Evolutionary conservation across 108 stramenopile genomes (phyloP).

Genomic region (Skeletonema potamos): DNA sequence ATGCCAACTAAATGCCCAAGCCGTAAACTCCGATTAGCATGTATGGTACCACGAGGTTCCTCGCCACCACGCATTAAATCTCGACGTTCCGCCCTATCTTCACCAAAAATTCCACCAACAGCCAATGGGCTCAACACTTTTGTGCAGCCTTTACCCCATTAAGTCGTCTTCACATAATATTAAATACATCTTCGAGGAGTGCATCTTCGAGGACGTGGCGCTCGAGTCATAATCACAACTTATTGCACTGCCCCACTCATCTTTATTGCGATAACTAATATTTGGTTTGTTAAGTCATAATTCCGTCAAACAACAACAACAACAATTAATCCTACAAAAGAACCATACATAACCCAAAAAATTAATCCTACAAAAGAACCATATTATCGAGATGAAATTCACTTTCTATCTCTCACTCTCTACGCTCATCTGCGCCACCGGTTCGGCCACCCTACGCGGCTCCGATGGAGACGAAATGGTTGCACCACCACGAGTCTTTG

Average conservation of each 20-base stretch:
- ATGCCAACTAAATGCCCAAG: not conserved
- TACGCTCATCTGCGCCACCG: not conserved
- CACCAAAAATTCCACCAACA: not conserved
- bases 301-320: too few relatives aligned
- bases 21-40: not conserved
- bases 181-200: too few relatives aligned
- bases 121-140: too few relatives aligned
- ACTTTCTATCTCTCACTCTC: not conserved
- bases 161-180: too few relatives aligned
- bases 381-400: not conserved
- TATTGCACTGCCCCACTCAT: too few relatives aligned
- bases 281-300: too few relatives aligned
- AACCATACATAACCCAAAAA: too few relatives aligned
- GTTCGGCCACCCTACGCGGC: not conserved
- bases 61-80: not conserved
- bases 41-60: not conserved
- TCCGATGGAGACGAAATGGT: not conserved
- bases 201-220: too few relatives aligned
- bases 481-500: not conserved
- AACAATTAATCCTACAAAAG: too few relatives aligned
- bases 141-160: too few relatives aligned
- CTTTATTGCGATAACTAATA: too few relatives aligned
- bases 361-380: not conserved
- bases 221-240: too few relatives aligned
- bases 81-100: not conserved